Conservation (phyloP, 2,329 filamentous ascomycete genomes). For the Xylariaceae sp. region DNA sequence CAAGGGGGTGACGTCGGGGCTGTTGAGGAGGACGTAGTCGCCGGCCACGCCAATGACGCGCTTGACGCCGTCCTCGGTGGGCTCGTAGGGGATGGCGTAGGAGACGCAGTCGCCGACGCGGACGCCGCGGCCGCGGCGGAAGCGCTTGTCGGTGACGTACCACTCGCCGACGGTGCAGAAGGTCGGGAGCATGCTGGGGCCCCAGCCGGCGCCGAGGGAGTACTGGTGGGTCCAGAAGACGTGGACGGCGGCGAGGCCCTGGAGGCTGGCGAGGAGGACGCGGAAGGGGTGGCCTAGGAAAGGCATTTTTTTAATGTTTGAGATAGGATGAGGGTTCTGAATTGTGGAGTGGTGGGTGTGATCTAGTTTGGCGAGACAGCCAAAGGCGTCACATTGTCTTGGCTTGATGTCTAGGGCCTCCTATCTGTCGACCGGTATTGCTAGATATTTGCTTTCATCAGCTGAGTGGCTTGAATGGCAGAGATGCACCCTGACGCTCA, state of each 20-base stretch:
- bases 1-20: slow-evolving; percentile 44
- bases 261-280: slow-evolving; percentile 39
- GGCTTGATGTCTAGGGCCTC: no score
- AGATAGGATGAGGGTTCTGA: background rate
- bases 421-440: no score
- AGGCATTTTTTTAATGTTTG: no score
- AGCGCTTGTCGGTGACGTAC: slow-evolving; percentile 63
- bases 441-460: no score
- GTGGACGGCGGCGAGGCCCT: slow-evolving; percentile 45
- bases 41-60: slow-evolving; percentile 72
- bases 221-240: slow-evolving; percentile 58
- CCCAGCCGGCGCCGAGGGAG: slow-evolving; percentile 55
- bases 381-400: background rate
- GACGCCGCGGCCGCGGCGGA: slow-evolving; percentile 60
- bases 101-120: slow-evolving; percentile 79
- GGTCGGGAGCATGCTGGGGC: slow-evolving; percentile 88
- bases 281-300: slow-evolving; percentile 33
- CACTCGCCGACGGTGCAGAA: slow-evolving; percentile 64
- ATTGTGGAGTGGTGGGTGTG: background rate
- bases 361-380: slow-evolving; percentile 3
- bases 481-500: no score
- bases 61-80: slow-evolving; percentile 64
- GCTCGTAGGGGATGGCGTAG: slow-evolving; percentile 69
- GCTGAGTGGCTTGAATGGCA: no score
- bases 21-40: slow-evolving; percentile 67